Evolutionary conservation across 441 rosid species (phyloP), one percentile per base, ranked within the genome.

Genomic region (Adansonia grandidieri): DNA sequence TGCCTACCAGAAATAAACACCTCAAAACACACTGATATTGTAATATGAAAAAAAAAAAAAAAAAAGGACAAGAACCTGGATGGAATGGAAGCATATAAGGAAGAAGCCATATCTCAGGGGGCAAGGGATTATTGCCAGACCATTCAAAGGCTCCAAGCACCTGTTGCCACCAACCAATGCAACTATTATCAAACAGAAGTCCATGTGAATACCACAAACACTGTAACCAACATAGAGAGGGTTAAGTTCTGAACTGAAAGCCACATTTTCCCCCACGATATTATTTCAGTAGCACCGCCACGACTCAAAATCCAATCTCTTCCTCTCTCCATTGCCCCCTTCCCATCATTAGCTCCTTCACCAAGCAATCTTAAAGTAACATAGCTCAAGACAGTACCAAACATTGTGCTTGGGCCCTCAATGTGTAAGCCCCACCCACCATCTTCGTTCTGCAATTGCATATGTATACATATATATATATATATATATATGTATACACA

Each of bases 261-360:
- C 98, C 98, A 95, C 90, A 91, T 83, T 77, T 95, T 95, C 5
- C 99, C 99, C 99, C 98, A 93, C n/a, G 99, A 93, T 64, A 96
- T 89, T 62, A 93, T 88, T 62, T 76, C 80, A 79, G 93, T 91
- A 75, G 92, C 96, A 61, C 99, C 91, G 80, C 99, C 99, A 77
- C 81, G 98, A 81, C 80, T 86, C 57, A 89, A 82, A 78, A 95
- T 90, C 99, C 99, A 95, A 17, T 85, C 86, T 47, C 95, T 84
- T 14, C 95, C 98, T 81, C 80, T 87, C 77, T 84, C 90, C 92
- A 95, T 85, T 15, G 85, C 84, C 17, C 97, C 96, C 65, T 87
- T 79, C 20, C 93, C 91, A 63, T 87, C 96, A 67, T 93, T 88
- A 78, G 91, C 82, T 74, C 91, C 93, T 87, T 95, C 95, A 51